Percentiles rank a stretch among this genome's conserved stretches.
These are phyloP conservation scores for Pleoardoris graminearum DNA, from an alignment of 2,329 filamentous ascomycete genomes.

Conservation along the genomic window DNA sequence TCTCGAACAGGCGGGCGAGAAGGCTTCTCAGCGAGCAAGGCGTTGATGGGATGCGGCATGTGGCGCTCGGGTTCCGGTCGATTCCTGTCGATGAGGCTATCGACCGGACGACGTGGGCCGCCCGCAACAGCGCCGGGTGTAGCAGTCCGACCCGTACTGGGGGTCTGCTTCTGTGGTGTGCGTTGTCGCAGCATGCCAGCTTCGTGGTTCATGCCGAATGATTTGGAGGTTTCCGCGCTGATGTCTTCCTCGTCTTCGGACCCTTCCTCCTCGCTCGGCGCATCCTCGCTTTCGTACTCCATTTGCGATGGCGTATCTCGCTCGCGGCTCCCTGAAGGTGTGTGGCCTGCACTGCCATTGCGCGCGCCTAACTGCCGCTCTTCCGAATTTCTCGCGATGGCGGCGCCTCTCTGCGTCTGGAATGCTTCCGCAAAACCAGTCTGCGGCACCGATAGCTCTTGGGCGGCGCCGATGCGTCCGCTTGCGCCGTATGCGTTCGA, in stretches of 20 bases:
- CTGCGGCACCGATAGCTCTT: conserved; percentile 29
- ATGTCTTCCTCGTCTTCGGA: conserved; percentile 12
- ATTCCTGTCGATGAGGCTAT: not conserved
- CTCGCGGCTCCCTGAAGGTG: conserved; percentile 13
- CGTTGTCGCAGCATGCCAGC: conserved; percentile 32
- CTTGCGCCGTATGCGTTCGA: conserved; percentile 45
- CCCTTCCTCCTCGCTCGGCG: conserved; percentile 8
- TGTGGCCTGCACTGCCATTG: conserved; percentile 12
- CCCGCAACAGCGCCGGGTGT: not conserved
- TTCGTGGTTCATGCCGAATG: conserved; percentile 39
- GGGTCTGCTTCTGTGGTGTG: not conserved
- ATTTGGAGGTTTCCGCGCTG: conserved; percentile 36
- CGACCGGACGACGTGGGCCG: not conserved
- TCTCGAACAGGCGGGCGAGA: not conserved
- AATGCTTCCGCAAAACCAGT: conserved; percentile 42
- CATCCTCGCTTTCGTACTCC: conserved; percentile 25
- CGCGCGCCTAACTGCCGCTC: conserved; percentile 19
- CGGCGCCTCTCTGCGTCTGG: conserved; percentile 30
- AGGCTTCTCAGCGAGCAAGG: not conserved
- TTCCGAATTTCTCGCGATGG: conserved; percentile 27
- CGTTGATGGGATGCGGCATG: not conserved
- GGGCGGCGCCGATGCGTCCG: conserved; percentile 36
- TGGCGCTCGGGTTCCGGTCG: not conserved
- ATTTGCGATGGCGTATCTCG: conserved; percentile 16
- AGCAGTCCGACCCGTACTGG: not conserved